Base-by-base conservation (phyloP, 805 yeast species). In the Hanseniaspora clermontiae region DNA sequence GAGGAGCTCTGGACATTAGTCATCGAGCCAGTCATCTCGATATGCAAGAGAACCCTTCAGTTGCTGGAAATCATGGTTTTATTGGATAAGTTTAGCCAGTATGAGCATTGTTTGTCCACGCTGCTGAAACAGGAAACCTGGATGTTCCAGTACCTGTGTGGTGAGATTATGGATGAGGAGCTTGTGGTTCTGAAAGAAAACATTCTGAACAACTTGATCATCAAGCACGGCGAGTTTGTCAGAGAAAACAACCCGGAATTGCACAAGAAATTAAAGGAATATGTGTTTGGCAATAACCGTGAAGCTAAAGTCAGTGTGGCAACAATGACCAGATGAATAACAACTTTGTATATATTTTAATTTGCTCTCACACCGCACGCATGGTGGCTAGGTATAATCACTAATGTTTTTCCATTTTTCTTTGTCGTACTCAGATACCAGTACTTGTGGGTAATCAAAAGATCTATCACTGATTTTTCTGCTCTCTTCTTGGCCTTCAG, bases 341-440 rank as follows among this genome's bases (percentile, higher is more conserved):
- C 2, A 24, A 5, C 3, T 24, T 11, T 15, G 36, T 48, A 48
- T 48, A 48, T 48, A 36, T 20, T 14, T 3, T 14, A 5, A 9
- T 11, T 24, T 24, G 5, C 3, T 24, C 3, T 24, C 5, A 5
- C 27, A 24, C 27, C 5, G 27, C 27, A 24, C 27, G n/a, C 2
- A 32, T 11, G 10, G 7, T 32, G 12, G 12, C 20, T 43, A 51
- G 6, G 55, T 24, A 14, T 53, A 46, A 32, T 56, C 59, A 20
- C 51, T 56, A 27, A 60, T 56, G n/a, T 64, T 61, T 27, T 65
- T 62, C 71, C 71, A 67, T 55, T 66, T 66, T 55, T 69, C 72
- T 45, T 68, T 64, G 49, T 69, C 72, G 46, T 69, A 69, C 57
- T 69, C 69, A 49, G 71, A 64, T 49, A 64, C 61, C 2, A 66